Base-by-base conservation (phyloP, 1,139 yeast genomes). In the Taiozyma sp. region DNA sequence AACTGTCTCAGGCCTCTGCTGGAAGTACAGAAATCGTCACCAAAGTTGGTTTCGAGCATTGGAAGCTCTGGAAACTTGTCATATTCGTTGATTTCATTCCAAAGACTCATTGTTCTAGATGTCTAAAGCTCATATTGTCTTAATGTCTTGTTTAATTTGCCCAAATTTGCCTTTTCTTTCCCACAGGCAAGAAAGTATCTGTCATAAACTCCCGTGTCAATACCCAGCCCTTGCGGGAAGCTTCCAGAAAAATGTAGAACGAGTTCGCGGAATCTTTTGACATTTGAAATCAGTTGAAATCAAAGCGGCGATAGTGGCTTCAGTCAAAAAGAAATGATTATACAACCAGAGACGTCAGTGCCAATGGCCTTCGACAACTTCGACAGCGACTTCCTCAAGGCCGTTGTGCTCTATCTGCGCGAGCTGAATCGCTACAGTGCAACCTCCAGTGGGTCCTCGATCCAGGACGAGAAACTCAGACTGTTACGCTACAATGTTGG, bases 1-100 rank as follows among this genome's bases (percentile, higher is more conserved):
- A 76, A 76, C 13, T 73, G 62, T 45, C 74, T 66, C 2, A 76
- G 60, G 1, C 76, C 67, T 30, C 67, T 67, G 3, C 71, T 70
- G 14, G 68, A 62, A 6, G 72, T 54, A 51, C 81, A 76, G 21
- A 70, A 60, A 30, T 64, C 64, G 3, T 22, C 28, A 0, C 57
- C 56, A 22, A 29, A 30, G 6, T 40, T 29, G 8, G 28, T 24
- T 3, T 56, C 54, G 2, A 43, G 46, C 1, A 9, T 30, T 19
- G 62, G 62, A 1, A 49, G 50, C 0, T 43, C 47, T 6, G 63
- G 63, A 37, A 51, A 55, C 24, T 52, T 53, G 13, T 53, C 53
- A 3, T 35, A 45, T 21, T 52, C 56, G 19, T 50, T 51, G 26
- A 47, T 34, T 4, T 49, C 56, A 48, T 52, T 52, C 61, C 63